Conservation (phyloP, 768 basidiomycete species). For the Suillus subluteus region DNA sequence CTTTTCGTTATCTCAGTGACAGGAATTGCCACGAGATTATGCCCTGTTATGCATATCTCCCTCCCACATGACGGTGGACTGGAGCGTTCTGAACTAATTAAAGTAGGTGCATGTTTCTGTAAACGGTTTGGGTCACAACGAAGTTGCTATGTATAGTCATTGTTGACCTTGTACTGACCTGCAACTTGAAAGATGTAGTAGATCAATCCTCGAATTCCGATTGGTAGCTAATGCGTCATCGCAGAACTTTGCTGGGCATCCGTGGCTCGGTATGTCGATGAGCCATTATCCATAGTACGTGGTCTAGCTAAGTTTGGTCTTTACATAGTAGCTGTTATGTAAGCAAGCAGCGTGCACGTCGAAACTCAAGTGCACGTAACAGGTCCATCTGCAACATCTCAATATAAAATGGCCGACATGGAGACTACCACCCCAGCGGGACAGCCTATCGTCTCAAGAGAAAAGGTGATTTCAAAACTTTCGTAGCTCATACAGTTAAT, state of each 20-base stretch:
- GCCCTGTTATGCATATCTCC: constrained; percentile 18
- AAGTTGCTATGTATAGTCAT: not conserved
- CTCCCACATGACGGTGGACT: no score
- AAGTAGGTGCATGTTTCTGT: not conserved
- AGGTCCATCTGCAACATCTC: not conserved
- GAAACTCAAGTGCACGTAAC: not conserved
- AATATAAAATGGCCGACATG: constrained; percentile 35
- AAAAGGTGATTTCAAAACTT: constrained; percentile 46
- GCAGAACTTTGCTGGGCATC: not conserved
- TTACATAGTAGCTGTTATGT: not conserved
- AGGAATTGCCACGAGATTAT: not conserved
- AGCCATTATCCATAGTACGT: no score
- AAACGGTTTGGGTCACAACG: not conserved
- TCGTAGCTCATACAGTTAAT: not conserved
- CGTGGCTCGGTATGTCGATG: not conserved
- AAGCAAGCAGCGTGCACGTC: not conserved
- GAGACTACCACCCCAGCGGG: constrained; percentile 48
- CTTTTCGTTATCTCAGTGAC: not conserved
- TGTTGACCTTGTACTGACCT: not conserved
- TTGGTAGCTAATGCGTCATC: not conserved
- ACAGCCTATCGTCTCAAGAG: constrained; percentile 54
- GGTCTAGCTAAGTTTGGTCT: not conserved
- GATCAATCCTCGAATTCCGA: not conserved
- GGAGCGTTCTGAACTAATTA: not conserved
- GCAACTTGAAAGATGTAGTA: not conserved